Conservation (phyloP, 2,329 filamentous ascomycete species). For the Chrysoporthe cubensis region DNA sequence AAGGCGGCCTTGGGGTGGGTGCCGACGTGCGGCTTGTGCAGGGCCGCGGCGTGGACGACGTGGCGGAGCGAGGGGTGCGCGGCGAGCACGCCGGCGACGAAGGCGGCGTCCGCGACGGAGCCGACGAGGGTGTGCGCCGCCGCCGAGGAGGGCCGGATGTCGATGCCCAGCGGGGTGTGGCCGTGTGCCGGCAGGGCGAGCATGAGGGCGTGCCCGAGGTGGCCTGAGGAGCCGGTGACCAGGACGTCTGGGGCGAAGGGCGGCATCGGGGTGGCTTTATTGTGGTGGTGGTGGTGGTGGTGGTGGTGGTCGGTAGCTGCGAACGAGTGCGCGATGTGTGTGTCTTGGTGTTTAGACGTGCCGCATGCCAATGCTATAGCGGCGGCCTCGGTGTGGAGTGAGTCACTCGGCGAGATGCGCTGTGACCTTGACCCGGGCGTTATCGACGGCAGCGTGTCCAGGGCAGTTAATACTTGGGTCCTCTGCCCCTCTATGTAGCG, state of each 20-base stretch:
- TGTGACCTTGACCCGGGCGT: neutral
- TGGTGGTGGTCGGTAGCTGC: neutral
- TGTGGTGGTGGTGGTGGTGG: neutral
- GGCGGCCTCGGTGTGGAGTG: neutral
- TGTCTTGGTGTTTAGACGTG: too few relatives aligned
- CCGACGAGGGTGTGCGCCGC: conserved; percentile 36
- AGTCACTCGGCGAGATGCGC: conserved; percentile 17
- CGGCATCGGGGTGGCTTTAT: neutral
- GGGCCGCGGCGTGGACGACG: conserved; percentile 50
- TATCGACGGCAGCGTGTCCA: neutral
- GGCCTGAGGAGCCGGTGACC: conserved; percentile 51
- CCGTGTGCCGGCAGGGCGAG: conserved; percentile 44
- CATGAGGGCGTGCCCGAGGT: conserved; percentile 52
- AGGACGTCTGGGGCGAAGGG: conserved; percentile 41
- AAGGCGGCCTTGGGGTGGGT: conserved; percentile 50
- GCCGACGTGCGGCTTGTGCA: conserved; percentile 53
- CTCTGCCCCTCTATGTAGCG: too few relatives aligned
- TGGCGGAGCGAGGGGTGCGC: conserved; percentile 41
- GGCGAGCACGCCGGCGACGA: conserved; percentile 40
- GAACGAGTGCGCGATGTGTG: neutral
- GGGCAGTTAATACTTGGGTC: neutral
- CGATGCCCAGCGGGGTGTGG: conserved; percentile 47
- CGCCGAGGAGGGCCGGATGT: conserved; percentile 43
- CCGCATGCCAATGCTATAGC: neutral
- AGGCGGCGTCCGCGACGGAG: conserved; percentile 42